phyloP scores from a whole-genome alignment of 2,329 filamentous ascomycete genomes.

The Diaporthe longicolla region DNA sequence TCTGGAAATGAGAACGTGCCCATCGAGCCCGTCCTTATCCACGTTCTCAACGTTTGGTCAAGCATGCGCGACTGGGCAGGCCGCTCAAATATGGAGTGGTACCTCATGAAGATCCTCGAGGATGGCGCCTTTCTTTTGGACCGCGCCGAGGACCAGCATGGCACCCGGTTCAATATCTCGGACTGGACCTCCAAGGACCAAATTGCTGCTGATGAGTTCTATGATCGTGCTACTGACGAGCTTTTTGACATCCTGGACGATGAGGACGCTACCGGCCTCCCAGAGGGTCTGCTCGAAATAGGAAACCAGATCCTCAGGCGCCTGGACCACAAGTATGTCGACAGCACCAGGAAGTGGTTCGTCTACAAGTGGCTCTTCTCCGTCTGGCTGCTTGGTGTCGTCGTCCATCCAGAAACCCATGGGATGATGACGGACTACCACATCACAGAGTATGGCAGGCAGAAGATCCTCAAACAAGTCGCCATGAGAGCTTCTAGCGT shows the following conservation, averaged over 20 bases:
- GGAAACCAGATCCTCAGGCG: slow-evolving; percentile 87
- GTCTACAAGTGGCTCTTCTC: slow-evolving; percentile 95
- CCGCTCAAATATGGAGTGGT: slow-evolving; percentile 90
- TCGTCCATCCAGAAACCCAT: slow-evolving; percentile 89
- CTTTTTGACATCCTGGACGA: slow-evolving; percentile 91
- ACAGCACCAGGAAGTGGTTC: slow-evolving; percentile 84
- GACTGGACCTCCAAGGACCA: slow-evolving; percentile 84
- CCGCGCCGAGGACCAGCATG: slow-evolving; percentile 83
- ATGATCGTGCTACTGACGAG: slow-evolving; percentile 82
- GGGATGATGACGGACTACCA: slow-evolving; percentile 89
- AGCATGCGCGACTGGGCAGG: slow-evolving; percentile 91
- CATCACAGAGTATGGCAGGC: slow-evolving; percentile 90
- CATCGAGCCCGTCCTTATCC: slow-evolving; percentile 83
- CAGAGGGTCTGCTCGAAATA: slow-evolving; percentile 86
- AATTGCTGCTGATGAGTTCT: slow-evolving; percentile 88
- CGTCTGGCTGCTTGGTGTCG: slow-evolving; percentile 84
- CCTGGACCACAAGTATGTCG: slow-evolving; percentile 78
- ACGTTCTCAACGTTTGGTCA: slow-evolving; percentile 90
- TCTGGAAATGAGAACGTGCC: slow-evolving; percentile 63
- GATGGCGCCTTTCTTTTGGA: slow-evolving; percentile 93
- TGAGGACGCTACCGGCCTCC: slow-evolving; percentile 86
- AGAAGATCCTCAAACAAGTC: slow-evolving; percentile 84
- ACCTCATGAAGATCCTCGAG: slow-evolving; percentile 93
- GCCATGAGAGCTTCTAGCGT: slow-evolving; percentile 84
- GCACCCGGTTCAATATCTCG: slow-evolving; percentile 78